Percentiles rank a stretch among this genome's conserved stretches.
phyloP scores from a whole-genome alignment of 2,329 filamentous ascomycete genomes.

The Ascocoryne sarcoides region DNA sequence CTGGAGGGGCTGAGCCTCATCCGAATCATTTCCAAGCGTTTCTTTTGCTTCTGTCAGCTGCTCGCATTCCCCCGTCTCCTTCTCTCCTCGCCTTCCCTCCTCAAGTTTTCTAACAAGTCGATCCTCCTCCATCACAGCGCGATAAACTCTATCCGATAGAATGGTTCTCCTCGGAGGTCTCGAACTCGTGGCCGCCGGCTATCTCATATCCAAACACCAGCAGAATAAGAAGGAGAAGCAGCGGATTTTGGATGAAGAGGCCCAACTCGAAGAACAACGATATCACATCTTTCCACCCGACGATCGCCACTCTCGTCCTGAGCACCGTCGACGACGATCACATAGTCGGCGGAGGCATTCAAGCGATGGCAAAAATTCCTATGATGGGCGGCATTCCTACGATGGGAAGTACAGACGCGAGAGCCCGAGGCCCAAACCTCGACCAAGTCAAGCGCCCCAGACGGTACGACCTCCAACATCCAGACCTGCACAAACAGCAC shows the following conservation, averaged over 20 bases:
- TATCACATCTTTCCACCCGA: slow-evolving; percentile 16
- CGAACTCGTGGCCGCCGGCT: slow-evolving; percentile 25
- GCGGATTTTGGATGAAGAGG: slow-evolving; percentile 20
- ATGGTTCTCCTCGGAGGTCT: slow-evolving; percentile 42
- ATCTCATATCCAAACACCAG: slow-evolving; percentile 23
- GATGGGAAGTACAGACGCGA: slow-evolving; percentile 13
- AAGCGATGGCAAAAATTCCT: slow-evolving; percentile 3
- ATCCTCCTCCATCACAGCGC: too few relatives aligned
- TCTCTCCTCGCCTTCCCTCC: too few relatives aligned
- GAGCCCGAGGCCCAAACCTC: slow-evolving; percentile 5
- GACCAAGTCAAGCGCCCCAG: background rate
- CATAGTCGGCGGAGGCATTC: slow-evolving; percentile 12
- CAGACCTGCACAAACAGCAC: slow-evolving; percentile 2
- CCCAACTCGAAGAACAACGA: slow-evolving; percentile 14
- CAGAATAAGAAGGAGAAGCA: slow-evolving; percentile 24
- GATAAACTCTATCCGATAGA: slow-evolving; percentile 26
- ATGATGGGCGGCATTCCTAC: slow-evolving; percentile 8
- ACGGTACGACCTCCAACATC: slow-evolving; percentile 7
- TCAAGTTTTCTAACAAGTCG: too few relatives aligned
- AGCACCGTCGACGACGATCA: slow-evolving; percentile 12
- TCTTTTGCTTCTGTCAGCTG: background rate
- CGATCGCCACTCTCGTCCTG: slow-evolving; percentile 3
- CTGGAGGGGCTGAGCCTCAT: background rate
- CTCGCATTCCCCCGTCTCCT: background rate
- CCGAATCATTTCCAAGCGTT: background rate